Percentiles rank a stretch among this genome's conserved stretches.
Conservation (phyloP, 805 yeast species). For the Saccharomycopsis synnaedendra region DNA sequence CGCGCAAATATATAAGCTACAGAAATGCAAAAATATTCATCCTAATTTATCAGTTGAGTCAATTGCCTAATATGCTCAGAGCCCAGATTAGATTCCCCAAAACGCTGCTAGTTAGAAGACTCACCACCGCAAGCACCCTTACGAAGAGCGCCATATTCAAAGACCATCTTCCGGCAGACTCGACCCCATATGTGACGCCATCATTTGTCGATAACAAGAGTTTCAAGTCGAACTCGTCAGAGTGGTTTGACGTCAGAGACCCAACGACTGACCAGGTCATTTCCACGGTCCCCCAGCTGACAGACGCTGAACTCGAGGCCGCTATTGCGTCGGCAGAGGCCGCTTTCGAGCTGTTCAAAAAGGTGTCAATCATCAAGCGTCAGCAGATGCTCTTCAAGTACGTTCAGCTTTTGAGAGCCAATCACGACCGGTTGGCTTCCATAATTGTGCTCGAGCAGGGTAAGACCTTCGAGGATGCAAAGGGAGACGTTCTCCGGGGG, state of each 20-base stretch:
- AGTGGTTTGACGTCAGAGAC: constrained; percentile 62
- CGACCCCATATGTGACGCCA: constrained; percentile 39
- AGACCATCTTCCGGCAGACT: constrained; percentile 6
- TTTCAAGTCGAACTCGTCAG: constrained; percentile 34
- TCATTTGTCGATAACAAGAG: constrained; percentile 35
- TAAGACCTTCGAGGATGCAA: constrained; percentile 63
- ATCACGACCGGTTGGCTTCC: constrained; percentile 60
- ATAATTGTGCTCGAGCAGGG: constrained; percentile 64
- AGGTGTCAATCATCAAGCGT: constrained; percentile 34
- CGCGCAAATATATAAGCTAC: too few species aligned
- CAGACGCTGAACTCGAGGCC: constrained; percentile 49
- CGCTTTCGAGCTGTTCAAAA: constrained; percentile 51
- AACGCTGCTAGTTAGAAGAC: too few species aligned
- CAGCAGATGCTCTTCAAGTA: constrained; percentile 60
- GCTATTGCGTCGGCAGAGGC: constrained; percentile 55
- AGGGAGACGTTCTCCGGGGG: constrained; percentile 66
- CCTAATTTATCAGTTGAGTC: too few species aligned
- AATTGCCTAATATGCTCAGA: too few species aligned
- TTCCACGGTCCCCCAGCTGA: constrained; percentile 61
- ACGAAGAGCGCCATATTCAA: not conserved
- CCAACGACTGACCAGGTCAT: constrained; percentile 65
- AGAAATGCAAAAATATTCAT: too few species aligned
- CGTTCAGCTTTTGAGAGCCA: constrained; percentile 49
- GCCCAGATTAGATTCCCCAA: too few species aligned
- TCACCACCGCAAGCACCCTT: too few species aligned